A percentile compares a stretch with the other conserved stretches of the same genome.
phyloP scores from a whole-genome alignment of 129 eudicot species.

The Ambrosia artemisiifolia region DNA sequence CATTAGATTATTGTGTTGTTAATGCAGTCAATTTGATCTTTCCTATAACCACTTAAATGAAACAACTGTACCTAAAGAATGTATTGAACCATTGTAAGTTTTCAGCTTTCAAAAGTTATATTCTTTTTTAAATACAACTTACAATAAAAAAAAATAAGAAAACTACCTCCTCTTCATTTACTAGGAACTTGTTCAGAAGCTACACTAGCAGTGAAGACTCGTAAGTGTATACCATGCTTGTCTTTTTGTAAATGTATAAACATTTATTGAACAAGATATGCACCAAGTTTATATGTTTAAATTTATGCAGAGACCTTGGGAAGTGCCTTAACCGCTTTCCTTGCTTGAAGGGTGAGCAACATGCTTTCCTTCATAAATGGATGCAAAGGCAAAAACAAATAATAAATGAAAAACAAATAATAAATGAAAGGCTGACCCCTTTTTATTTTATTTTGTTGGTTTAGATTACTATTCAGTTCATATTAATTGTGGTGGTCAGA shows the following conservation, averaged over 20 bases:
- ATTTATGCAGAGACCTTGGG: constrained; percentile 34
- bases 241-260: background rate
- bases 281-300: background rate
- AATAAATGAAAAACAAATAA: too few species aligned
- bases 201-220: constrained; percentile 22
- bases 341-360: constrained; percentile 38
- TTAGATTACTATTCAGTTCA: constrained; percentile 45
- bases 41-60: constrained; percentile 50
- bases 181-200: constrained; percentile 72
- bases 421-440: background rate
- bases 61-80: constrained; percentile 25
- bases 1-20: background rate
- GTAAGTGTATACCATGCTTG: constrained; percentile 33
- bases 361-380: background rate
- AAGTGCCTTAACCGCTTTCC: constrained; percentile 15
- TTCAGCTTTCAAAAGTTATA: background rate
- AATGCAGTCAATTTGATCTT: constrained; percentile 50
- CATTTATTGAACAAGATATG: background rate
- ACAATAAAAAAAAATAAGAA: background rate
- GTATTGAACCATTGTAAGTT: constrained; percentile 44
- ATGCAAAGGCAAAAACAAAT: too few species aligned
- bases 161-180: background rate
- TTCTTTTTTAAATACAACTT: background rate
- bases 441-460: background rate
- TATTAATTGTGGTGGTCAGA: constrained; percentile 54